Conservation (phyloP, 2,329 filamentous ascomycete genomes). For the Metarhizium guizhouense region DNA sequence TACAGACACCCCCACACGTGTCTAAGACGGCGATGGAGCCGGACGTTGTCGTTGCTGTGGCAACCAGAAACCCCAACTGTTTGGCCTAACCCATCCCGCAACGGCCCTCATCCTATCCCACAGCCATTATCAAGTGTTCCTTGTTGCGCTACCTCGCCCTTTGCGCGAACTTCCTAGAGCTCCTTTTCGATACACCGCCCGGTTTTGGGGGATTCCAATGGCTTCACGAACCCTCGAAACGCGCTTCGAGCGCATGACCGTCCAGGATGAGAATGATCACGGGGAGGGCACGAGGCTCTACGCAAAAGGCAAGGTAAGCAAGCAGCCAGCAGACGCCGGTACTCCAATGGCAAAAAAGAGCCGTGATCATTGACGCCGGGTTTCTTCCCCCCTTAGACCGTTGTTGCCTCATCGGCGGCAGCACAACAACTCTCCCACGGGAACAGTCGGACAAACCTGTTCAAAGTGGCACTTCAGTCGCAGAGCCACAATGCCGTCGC, state of each 20-base stretch:
- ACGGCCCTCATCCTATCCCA: neutral
- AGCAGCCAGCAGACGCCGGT: slow-evolving; percentile 1
- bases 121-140: neutral
- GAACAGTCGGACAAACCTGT: slow-evolving; percentile 66
- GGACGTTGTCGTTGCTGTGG: slow-evolving; percentile 4
- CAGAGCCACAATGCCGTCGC: slow-evolving; percentile 59
- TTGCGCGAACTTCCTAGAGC: neutral
- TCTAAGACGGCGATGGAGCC: neutral
- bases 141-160: neutral
- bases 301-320: slow-evolving; percentile 68
- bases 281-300: slow-evolving; percentile 42
- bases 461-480: slow-evolving; percentile 77
- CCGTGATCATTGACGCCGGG: slow-evolving; percentile 23
- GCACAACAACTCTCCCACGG: slow-evolving; percentile 38
- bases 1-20: no score
- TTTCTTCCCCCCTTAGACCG: slow-evolving; percentile 14
- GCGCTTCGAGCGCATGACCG: slow-evolving; percentile 81
- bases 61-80: slow-evolving; percentile 2
- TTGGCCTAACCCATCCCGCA: neutral
- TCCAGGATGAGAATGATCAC: slow-evolving; percentile 78
- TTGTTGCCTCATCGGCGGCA: slow-evolving; percentile 16
- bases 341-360: neutral
- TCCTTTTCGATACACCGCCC: neutral
- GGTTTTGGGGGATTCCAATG: slow-evolving; percentile 34
- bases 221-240: slow-evolving; percentile 72